Percentiles rank a stretch among this genome's conserved stretches.
These are phyloP conservation scores for Pyrenula aspistea DNA, from an alignment of 495 filamentous ascomycete genomes.

Conservation along the genomic window DNA sequence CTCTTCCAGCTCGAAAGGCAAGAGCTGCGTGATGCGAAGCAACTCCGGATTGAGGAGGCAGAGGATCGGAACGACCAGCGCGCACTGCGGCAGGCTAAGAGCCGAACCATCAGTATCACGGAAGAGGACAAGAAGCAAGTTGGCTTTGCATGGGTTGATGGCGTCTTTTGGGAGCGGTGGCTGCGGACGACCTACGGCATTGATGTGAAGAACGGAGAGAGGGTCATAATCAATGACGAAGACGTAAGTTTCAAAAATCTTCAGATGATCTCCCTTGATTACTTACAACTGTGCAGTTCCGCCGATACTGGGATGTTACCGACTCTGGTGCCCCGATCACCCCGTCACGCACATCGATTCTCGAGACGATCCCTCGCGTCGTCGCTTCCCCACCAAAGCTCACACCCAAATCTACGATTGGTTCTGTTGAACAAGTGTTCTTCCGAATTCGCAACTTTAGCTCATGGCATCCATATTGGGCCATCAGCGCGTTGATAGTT, in stretches of 20 bases:
- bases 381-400: conserved; percentile 64
- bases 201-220: conserved; percentile 70
- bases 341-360: conserved; percentile 83
- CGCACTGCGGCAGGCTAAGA: conserved; percentile 77
- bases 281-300: conserved; percentile 8
- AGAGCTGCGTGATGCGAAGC: conserved; percentile 86
- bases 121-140: conserved; percentile 79
- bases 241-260: conserved; percentile 51
- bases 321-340: conserved; percentile 78
- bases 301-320: conserved; percentile 82
- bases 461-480: conserved; percentile 59
- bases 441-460: conserved; percentile 61
- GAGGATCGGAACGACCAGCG: conserved; percentile 87
- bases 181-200: conserved; percentile 88
- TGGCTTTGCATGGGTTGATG: conserved; percentile 96
- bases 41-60: conserved; percentile 89
- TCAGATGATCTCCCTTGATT: neutral
- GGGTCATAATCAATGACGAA: conserved; percentile 94
- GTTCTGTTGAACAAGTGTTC: conserved; percentile 62
- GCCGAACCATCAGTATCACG: conserved; percentile 80
- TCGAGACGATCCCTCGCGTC: conserved; percentile 81
- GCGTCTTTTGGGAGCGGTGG: conserved; percentile 96
- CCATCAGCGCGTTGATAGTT: conserved; percentile 46
- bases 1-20: conserved; percentile 83
- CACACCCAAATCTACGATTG: conserved; percentile 74